Evolutionary conservation across 23 red algal genomes (phyloP), one percentile per base, ranked within the genome.

Genomic region (Gracilaria domingensis): DNA sequence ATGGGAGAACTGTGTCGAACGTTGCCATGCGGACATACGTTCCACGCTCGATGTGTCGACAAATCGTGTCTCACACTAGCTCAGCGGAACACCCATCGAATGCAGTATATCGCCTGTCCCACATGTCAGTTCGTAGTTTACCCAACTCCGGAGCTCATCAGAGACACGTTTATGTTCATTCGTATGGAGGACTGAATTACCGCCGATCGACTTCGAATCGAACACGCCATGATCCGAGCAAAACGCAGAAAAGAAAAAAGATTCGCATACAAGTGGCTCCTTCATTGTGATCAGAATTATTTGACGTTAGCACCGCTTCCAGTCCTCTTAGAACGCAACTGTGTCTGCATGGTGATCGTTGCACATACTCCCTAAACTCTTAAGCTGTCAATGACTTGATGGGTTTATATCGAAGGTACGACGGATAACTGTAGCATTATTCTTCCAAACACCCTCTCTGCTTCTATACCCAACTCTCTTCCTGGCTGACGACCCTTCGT

Each of bases 21-120:
- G 28, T 45, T 88, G 18, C 84, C 84, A 24, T 88, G 84, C 30
- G 66, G 66, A 11, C 84, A 88, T 77, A 75, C 45, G 2, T 88
- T 88, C 61, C 84, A 88, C 48, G 84, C 84, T 18, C 54, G 84
- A 40, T 88, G 84, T 45, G 66, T 88, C 53, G 84, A 88, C 66
- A 37, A 42, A 21, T 16, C 29, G 30, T 88, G 66, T 47, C 42
- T 88, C 35, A 44, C 64, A 6, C 23, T 30, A 30, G 49, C 37
- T 38, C 54, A 60, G 1, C 24, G 14, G 23, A 29, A n/a, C 6
- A 42, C 54, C n/a, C 25, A 51, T 51, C 21, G 3, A 0, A 39
- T 6, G 2, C 47, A 24, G 11, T 37, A 8, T 23, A 11, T 82
- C 30, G 25, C 32, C 8, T 88, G 84, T 32, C 66, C 70, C 17